These are phyloP conservation scores for Fusarium hainanense DNA, from an alignment of 2,329 filamentous ascomycete species.

Conservation along the genomic window DNA sequence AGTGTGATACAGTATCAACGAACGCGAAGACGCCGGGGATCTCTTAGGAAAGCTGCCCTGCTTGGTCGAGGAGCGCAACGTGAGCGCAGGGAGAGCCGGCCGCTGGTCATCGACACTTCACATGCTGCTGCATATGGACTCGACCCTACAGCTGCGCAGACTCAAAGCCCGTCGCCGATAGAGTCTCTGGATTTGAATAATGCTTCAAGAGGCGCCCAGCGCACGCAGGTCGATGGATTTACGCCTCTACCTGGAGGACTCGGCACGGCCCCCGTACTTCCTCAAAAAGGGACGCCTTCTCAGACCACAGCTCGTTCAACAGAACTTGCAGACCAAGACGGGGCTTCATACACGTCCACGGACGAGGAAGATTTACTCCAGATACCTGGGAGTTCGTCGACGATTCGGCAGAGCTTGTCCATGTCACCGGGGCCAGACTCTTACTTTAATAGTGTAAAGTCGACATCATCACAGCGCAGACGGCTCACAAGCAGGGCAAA, in stretches of 20 bases:
- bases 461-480: constrained; percentile 56
- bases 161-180: constrained; percentile 41
- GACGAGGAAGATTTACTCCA: constrained; percentile 84
- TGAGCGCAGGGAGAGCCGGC: constrained; percentile 65
- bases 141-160: constrained; percentile 33
- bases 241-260: constrained; percentile 50
- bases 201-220: constrained; percentile 56
- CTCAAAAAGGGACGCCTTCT: constrained; percentile 27
- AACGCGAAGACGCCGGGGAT: constrained; percentile 80
- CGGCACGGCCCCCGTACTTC: constrained; percentile 24
- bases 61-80: constrained; percentile 77
- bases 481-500: constrained; percentile 65
- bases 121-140: constrained; percentile 42
- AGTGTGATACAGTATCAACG: constrained; percentile 57
- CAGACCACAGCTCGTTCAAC: constrained; percentile 20
- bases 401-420: constrained; percentile 55
- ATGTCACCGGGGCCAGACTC: constrained; percentile 71
- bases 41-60: constrained; percentile 86
- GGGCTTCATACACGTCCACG: constrained; percentile 66
- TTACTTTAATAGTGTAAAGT: constrained; percentile 63
- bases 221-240: constrained; percentile 60
- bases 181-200: constrained; percentile 60
- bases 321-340: constrained; percentile 35
- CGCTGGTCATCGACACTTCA: constrained; percentile 57
- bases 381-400: constrained; percentile 64